These are phyloP conservation scores for Oryza meyeriana DNA, from an alignment of 176 grass and related monocot genomes.

Conservation along the genomic window DNA sequence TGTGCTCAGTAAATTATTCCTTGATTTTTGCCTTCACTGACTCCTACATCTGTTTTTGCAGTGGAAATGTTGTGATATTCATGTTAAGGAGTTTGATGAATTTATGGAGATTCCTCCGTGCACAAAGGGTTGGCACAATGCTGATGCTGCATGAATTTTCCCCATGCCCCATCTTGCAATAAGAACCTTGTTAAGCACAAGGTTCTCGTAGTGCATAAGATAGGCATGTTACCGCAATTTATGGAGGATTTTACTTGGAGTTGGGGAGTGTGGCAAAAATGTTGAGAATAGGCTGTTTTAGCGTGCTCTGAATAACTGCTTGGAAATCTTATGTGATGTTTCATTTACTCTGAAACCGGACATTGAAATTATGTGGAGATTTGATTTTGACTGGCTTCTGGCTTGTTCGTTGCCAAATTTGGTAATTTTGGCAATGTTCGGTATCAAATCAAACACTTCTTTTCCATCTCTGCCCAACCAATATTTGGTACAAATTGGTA, in stretches of 20 bases:
- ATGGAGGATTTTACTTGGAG: conserved; percentile 24
- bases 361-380: conserved; percentile 10
- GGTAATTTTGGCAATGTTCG: too few species aligned
- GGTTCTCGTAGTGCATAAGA: conserved; percentile 4
- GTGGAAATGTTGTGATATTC: conserved; percentile 98
- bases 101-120: conserved; percentile 94
- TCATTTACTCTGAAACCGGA: conserved; percentile 25
- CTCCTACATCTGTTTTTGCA: conserved; percentile 30
- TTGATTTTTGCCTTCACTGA: not conserved
- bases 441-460: not conserved
- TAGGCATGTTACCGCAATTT: not conserved
- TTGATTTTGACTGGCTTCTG: not conserved
- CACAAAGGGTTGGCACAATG: conserved; percentile 92
- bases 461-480: not conserved
- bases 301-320: not conserved
- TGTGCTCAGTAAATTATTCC: not conserved
- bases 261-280: conserved; percentile 1
- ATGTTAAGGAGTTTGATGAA: conserved; percentile 95
- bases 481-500: not conserved
- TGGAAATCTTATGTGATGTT: not conserved
- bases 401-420: not conserved
- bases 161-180: not conserved
- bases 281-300: conserved; percentile 13
- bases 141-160: conserved; percentile 60
- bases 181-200: not conserved